phyloP scores from a whole-genome alignment of 305 asterid species.

The Fraxinus floribunda region DNA sequence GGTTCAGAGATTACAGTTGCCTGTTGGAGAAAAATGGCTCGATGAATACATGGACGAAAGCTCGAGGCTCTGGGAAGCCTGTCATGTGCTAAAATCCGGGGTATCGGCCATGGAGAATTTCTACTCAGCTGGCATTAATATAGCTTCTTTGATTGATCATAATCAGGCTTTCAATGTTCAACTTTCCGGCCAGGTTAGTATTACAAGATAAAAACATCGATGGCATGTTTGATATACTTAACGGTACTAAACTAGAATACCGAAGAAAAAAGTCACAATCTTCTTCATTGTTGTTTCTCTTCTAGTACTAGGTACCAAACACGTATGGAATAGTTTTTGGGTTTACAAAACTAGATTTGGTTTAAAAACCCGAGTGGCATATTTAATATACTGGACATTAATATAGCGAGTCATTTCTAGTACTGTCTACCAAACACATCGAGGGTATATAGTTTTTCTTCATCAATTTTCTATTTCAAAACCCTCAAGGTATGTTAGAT shows the following conservation, averaged over 20 bases:
- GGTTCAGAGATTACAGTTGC: constrained; percentile 47
- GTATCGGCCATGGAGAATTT: constrained; percentile 58
- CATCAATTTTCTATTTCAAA: not conserved
- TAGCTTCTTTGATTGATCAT: constrained; percentile 45
- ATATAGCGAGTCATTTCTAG: not conserved
- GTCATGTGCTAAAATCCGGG: constrained; percentile 58
- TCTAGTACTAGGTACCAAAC: not conserved
- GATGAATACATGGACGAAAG: constrained; percentile 95
- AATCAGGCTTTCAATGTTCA: constrained; percentile 45
- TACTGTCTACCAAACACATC: not conserved
- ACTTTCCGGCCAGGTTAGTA: constrained; percentile 59
- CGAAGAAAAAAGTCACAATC: not conserved
- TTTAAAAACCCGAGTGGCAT: not conserved
- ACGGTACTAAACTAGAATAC: not conserved
- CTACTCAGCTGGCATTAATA: constrained; percentile 45
- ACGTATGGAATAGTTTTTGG: not conserved
- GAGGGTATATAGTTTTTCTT: not conserved
- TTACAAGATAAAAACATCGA: not conserved
- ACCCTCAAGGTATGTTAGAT: not conserved
- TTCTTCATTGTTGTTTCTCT: not conserved
- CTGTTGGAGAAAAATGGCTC: constrained; percentile 68
- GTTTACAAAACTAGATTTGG: not conserved
- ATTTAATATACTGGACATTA: not conserved
- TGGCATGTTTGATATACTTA: not conserved
- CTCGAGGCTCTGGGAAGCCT: constrained; percentile 85